Base-by-base conservation (phyloP, 2,329 filamentous ascomycete genomes). In the Alternaria sp. region DNA sequence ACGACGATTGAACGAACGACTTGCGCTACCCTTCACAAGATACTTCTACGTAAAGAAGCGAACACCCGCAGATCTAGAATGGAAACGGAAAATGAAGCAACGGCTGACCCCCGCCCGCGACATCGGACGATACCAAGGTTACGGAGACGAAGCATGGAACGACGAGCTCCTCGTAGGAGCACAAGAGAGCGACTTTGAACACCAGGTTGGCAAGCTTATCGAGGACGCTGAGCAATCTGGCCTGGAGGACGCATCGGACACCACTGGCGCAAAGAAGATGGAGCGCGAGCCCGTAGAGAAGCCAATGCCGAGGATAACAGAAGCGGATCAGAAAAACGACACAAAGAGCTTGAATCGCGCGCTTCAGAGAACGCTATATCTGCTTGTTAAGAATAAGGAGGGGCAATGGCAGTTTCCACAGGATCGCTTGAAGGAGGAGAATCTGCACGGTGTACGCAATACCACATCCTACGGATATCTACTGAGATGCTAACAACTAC, bases 11-110 rank as follows among this genome's bases (percentile, higher is more conserved):
- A 97, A 98, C 81, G 96, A 99, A 85, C 92, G 96, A 46, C 87
- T 97, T 56, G 89, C 90, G 20, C 87, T 96, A 5, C 92, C 94
- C 2, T 99, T 98, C 81, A 92, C 92, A 60, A 89, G 92, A 70
- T 92, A 92, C 79, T 96, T 98, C 83, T 99, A 97, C 87, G 97
- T 94, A 87, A 97, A 97, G 85, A 90, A 90, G 71, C 92, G 93
- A 77, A 97, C 94, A 11, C 90, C 94, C 1, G 86, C 89, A 9
- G 92, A 94, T 70, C 85, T 93, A 55, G 94, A 97, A 83, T 98
- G 94, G 93, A 92, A 94, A 80, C 87, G 93, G 77, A 96, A 97
- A 82, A 87, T 93, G 67, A 85, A 86, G 71, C 90, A 93, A 78
- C 90, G 95, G 61, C 87, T 89, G 74, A 91, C 92, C 8, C 87